These are phyloP conservation scores for Triglochin maritima DNA, from an alignment of 106 monocot genomes.

Conservation along the genomic window DNA sequence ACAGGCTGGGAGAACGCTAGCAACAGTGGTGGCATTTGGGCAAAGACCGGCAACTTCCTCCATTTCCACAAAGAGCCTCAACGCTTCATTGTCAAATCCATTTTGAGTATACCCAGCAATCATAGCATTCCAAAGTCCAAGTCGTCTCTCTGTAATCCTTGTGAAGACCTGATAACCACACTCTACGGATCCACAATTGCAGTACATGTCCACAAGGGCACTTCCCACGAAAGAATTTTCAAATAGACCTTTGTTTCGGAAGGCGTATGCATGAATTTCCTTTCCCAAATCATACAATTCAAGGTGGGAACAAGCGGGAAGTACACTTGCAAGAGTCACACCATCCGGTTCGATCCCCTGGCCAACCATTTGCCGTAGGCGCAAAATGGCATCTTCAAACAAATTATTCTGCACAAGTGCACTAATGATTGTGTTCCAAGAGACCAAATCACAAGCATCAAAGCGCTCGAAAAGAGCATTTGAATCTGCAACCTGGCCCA, in stretches of 20 bases:
- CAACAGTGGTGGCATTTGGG: conserved; percentile 75
- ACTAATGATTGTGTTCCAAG: conserved; percentile 90
- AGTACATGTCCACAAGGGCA: conserved; percentile 84
- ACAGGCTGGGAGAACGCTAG: conserved; percentile 74
- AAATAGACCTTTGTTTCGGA: conserved; percentile 40
- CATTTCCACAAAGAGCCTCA: conserved; percentile 63
- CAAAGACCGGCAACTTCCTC: conserved; percentile 32
- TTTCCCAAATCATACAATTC: conserved; percentile 46
- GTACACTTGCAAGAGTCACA: conserved; percentile 54
- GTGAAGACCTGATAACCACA: conserved; percentile 46
- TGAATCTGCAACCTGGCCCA: conserved; percentile 47
- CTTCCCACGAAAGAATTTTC: conserved; percentile 80
- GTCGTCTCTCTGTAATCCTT: conserved; percentile 25
- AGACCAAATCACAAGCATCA: conserved; percentile 31
- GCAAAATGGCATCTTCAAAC: conserved; percentile 24
- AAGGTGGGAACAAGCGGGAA: conserved; percentile 53
- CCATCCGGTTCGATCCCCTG: conserved; percentile 48
- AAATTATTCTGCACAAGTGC: conserved; percentile 43
- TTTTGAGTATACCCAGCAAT: conserved; percentile 67
- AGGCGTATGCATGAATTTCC: conserved; percentile 65
- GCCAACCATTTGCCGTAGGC: conserved; percentile 30
- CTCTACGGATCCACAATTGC: conserved; percentile 48
- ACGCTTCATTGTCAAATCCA: conserved; percentile 50
- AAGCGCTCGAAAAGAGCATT: conserved; percentile 44
- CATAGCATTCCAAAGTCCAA: conserved; percentile 95